phyloP scores from a whole-genome alignment of 106 monocot species.

The Vanilla planifolia region DNA sequence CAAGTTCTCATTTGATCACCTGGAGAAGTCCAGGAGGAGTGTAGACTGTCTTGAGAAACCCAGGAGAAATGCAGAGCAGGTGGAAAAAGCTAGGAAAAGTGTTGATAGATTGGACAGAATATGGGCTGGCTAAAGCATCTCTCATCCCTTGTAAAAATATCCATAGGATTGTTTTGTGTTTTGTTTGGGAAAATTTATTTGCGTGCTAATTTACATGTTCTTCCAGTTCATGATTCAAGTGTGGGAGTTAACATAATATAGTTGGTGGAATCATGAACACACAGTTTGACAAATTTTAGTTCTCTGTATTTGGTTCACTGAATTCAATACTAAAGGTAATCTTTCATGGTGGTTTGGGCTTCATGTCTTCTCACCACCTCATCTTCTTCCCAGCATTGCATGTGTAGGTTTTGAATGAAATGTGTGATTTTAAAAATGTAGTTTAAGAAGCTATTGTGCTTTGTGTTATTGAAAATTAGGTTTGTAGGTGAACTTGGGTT shows the following conservation, averaged over 20 bases:
- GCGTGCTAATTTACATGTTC: neutral
- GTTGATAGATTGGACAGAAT: constrained; percentile 66
- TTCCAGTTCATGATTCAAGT: neutral
- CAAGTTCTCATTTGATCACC: constrained; percentile 36
- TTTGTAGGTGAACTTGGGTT: too few relatives aligned
- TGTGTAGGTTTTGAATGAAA: too few relatives aligned
- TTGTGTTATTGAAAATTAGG: too few relatives aligned
- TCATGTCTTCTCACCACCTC: too few relatives aligned
- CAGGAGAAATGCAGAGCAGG: constrained; percentile 25
- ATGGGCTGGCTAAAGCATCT: constrained; percentile 31
- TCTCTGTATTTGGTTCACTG: neutral
- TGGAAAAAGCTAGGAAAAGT: constrained; percentile 49
- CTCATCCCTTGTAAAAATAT: constrained; percentile 16
- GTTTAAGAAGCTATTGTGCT: too few relatives aligned
- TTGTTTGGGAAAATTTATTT: constrained; percentile 12
- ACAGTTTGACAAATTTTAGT: neutral
- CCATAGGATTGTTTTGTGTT: constrained; percentile 15
- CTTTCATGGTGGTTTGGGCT: constrained; percentile 1
- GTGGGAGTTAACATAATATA: constrained; percentile 1
- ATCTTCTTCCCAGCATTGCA: too few relatives aligned
- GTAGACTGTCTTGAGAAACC: constrained; percentile 40
- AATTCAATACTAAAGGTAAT: neutral
- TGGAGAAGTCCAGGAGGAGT: constrained; percentile 53
- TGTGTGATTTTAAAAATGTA: too few relatives aligned
- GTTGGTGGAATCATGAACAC: neutral